Evolutionary conservation across 176 grass and related monocot species (phyloP), one percentile per base, ranked within the genome.

Genomic region (Zizania latifolia): DNA sequence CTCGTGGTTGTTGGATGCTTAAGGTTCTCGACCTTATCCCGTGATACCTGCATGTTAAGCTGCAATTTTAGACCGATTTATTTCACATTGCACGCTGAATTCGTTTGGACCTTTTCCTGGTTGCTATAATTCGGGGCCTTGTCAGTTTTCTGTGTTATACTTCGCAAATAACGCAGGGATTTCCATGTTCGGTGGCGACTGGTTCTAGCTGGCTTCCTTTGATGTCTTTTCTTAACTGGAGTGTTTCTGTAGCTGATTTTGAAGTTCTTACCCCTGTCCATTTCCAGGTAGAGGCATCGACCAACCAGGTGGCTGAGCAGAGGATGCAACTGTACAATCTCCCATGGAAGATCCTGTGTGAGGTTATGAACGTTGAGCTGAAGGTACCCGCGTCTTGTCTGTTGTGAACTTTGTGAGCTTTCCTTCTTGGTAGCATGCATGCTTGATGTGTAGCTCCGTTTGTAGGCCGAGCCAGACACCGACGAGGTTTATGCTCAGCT

Each of bases 401-500:
- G 26, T 62, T 81, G 36, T 29, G 8, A 72, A 39, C 24, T 53
- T 51, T 62, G 19, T 17, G 63, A 17, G 71, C 44, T 44, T 63
- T 81, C 2, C 28, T 17, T 26, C 46, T 24, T 26, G 67, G 24
- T 72, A 57, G 58, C 21, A 14, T 71, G 11, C 7, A 50, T 54
- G 56, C 55, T 29, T 86, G 24, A 72, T 53, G 17, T 61, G 8
- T 58, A 39, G 10, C 75, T 74, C 74, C 30, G 35, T 93, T 41
- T 68, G 19, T 80, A 97, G 94, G 94, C 94, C 1, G 94, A 97
- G 50, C 65, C 43, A 4, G 94, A 97, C 77, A 97, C 90, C 8
- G 94, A 97, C 57, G 94, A 97, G 74, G 94, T 97, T 53, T 97
- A 86, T 48, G 94, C 94, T 8, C 94, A 97, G 81, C 90, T 97